These are phyloP conservation scores for Polytrichum commune DNA, from an alignment of 225 moss, liverwort and hornwort genomes.

Conservation along the genomic window DNA sequence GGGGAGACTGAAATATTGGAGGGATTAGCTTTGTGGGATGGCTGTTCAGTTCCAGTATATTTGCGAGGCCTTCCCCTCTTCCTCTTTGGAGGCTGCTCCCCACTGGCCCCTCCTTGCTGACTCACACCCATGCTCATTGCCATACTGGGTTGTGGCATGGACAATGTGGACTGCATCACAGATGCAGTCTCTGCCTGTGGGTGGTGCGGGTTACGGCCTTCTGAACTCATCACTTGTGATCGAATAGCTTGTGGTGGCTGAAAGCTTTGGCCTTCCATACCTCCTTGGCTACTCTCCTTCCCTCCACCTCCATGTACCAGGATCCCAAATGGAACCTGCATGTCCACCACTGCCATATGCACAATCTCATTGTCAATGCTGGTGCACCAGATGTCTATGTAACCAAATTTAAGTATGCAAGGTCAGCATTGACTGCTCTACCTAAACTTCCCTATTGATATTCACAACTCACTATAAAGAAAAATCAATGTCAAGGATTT, in stretches of 20 bases:
- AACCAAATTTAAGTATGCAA: background rate
- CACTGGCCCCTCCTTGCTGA: conserved; percentile 45
- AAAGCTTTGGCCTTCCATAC: conserved; percentile 6
- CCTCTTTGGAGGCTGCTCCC: conserved; percentile 79
- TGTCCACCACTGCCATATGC: conserved; percentile 5
- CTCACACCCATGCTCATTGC: conserved; percentile 42
- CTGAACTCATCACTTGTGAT: conserved; percentile 16
- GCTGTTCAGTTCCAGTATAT: conserved; percentile 39
- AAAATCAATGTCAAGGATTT: no score
- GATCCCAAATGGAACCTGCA: conserved; percentile 11
- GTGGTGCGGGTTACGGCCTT: background rate
- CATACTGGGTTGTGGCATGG: conserved; percentile 43
- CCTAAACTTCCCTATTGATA: no score
- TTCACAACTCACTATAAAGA: no score
- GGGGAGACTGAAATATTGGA: background rate
- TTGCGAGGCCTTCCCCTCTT: conserved; percentile 97
- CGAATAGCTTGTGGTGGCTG: conserved; percentile 31
- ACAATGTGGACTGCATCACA: background rate
- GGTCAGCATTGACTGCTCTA: background rate
- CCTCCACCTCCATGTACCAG: conserved; percentile 7
- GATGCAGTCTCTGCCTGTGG: background rate
- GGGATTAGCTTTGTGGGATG: no score
- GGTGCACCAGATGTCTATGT: background rate
- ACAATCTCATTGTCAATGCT: background rate
- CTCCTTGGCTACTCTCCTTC: conserved; percentile 9